Percentiles rank a stretch among this genome's conserved stretches.
Evolutionary conservation across 768 basidiomycete species (phyloP).

Genomic region (Suillus tomentosus): DNA sequence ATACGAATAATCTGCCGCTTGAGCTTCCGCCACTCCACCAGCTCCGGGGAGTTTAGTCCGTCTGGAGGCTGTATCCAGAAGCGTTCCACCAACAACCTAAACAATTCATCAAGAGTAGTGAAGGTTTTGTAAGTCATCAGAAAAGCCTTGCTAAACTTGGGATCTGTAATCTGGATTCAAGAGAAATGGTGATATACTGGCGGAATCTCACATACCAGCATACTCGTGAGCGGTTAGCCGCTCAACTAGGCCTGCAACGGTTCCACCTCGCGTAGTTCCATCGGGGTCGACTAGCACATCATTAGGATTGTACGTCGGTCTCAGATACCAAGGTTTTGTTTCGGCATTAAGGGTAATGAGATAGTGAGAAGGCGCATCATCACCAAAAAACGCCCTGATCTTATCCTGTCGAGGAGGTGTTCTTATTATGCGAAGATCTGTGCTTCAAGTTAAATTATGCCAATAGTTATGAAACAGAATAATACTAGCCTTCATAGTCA

Average conservation of each 20-base stretch:
- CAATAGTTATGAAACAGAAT: not conserved
- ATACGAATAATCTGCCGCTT: conserved; percentile 63
- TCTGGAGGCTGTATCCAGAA: conserved; percentile 59
- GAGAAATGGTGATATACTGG: not conserved
- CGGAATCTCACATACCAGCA: conserved; percentile 43
- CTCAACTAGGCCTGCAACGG: conserved; percentile 60
- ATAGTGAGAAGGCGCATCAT: conserved; percentile 48
- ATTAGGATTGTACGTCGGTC: conserved; percentile 52
- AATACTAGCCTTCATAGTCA: conserved; percentile 22
- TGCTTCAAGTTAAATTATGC: not conserved
- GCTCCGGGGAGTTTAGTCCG: conserved; percentile 43
- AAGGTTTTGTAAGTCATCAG: conserved; percentile 73
- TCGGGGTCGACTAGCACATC: conserved; percentile 68
- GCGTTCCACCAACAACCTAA: conserved; percentile 54
- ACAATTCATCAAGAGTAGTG: conserved; percentile 54
- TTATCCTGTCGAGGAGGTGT: conserved; percentile 37
- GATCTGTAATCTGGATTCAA: conserved; percentile 39
- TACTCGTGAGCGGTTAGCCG: conserved; percentile 67
- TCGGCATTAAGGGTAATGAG: conserved; percentile 42
- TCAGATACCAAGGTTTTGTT: conserved; percentile 60
- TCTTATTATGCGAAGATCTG: conserved; percentile 21
- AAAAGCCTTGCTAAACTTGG: conserved; percentile 61
- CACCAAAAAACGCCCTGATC: conserved; percentile 53
- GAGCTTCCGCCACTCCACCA: conserved; percentile 53
- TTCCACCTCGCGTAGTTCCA: conserved; percentile 63